Base-by-base conservation (phyloP, 345 rosid species). In the Hypericum androsaemum region DNA sequence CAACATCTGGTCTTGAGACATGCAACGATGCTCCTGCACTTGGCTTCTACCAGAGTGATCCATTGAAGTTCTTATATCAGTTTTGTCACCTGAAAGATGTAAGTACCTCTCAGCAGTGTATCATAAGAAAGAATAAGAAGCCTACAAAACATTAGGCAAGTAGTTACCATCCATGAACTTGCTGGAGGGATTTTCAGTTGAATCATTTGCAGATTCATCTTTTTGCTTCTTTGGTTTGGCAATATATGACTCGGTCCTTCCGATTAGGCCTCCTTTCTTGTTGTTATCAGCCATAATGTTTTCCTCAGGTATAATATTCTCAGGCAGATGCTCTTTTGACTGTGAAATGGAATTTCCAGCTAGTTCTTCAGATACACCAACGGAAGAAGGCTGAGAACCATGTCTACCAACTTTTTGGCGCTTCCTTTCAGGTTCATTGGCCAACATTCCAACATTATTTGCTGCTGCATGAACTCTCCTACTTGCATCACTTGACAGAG, bases 341-440 rank as follows among this genome's bases (percentile, higher is more conserved):
- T 59, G 63, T 50, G 57, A 15, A 40, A 11, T 44, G 36, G 81
- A 60, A 56, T 70, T 70, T 53, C 48, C 62, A 60, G 65, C 41
- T 39, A 64, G 61, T 55, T 53, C 47, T 51, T 61, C 69, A 53
- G 37, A 67, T 37, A 42, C 61, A 53, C 58, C 42, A 65, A 64
- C 77, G 8, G 70, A 37, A 57, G 56, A 61, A 57, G 48, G 50
- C 59, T 56, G 81, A 56, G 74, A 65, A 73, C 49, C 71, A 28
- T 67, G 59, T 47, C 52, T 77, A 49, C 49, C 50, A 6, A 64
- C 65, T 84, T 68, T 85, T 51, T 76, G 42, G 51, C 84, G 88
- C 70, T 92, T 92, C 61, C 68, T 83, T 39, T 69, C 77, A n/a
- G 78, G 90, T 71, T 71, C 86, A 56, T 70, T 73, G 48, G 62